Conservation (phyloP, 176 grass and related monocot genomes). For the Microstegium vimineum region DNA sequence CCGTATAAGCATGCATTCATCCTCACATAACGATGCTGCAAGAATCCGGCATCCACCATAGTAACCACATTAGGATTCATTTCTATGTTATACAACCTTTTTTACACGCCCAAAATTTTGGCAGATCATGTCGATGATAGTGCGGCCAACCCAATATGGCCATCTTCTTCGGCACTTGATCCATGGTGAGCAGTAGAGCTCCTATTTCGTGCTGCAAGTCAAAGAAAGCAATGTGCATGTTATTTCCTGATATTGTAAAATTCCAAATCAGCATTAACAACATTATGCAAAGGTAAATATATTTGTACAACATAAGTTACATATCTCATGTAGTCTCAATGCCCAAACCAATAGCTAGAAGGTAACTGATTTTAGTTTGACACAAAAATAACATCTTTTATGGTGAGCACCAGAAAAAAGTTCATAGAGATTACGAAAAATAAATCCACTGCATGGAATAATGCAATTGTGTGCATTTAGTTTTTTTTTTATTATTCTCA, state of each 20-base stretch:
- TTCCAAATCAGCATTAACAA: not conserved
- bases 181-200: conserved; percentile 36
- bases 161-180: conserved; percentile 61
- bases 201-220: conserved; percentile 61
- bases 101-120: conserved; percentile 17
- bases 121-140: conserved; percentile 44
- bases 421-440: not conserved
- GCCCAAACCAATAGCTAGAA: not conserved
- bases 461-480: not conserved
- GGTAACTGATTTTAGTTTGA: not conserved
- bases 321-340: not conserved
- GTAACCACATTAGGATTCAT: not conserved
- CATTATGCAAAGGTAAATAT: not conserved
- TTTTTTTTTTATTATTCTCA: not conserved
- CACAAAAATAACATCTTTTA: not conserved
- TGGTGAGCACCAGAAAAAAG: not conserved
- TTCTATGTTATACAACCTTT: conserved; percentile 6
- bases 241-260: not conserved
- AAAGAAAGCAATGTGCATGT: conserved; percentile 13
- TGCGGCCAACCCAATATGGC: conserved; percentile 70
- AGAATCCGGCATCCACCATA: not conserved
- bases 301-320: not conserved
- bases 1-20: not conserved
- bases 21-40: conserved; percentile 19
- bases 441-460: not conserved